phyloP scores from a whole-genome alignment of 495 filamentous ascomycete genomes.

The Penicillium silybi region DNA sequence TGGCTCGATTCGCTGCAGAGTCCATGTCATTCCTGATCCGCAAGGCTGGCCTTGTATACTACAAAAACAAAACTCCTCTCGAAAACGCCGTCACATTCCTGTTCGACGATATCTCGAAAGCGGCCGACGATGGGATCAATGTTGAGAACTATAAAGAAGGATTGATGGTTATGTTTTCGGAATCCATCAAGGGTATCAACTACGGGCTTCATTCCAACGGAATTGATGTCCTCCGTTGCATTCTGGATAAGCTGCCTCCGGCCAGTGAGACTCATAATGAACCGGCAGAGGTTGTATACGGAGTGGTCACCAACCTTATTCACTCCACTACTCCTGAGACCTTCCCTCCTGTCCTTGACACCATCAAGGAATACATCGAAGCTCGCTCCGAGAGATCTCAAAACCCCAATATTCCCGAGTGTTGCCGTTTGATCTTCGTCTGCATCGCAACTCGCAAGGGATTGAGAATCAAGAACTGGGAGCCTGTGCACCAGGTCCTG shows the following conservation, averaged over 20 bases:
- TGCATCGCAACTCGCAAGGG: constrained; percentile 74
- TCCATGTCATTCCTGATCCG: constrained; percentile 89
- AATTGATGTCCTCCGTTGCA: constrained; percentile 59
- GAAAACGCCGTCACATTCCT: constrained; percentile 63
- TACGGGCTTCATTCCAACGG: constrained; percentile 76
- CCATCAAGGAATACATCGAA: constrained; percentile 50
- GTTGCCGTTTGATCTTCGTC: constrained; percentile 61
- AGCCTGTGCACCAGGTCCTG: constrained; percentile 53
- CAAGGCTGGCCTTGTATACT: constrained; percentile 73
- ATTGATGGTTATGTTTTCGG: constrained; percentile 83
- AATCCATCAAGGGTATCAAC: constrained; percentile 81
- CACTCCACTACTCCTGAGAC: constrained; percentile 74
- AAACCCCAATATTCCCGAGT: constrained; percentile 45
- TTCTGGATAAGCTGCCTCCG: constrained; percentile 52
- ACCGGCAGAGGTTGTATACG: constrained; percentile 60
- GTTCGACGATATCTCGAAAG: constrained; percentile 59
- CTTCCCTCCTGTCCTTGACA: constrained; percentile 55
- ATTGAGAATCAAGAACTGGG: constrained; percentile 69
- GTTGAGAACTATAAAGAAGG: constrained; percentile 68
- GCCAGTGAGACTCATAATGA: constrained; percentile 44
- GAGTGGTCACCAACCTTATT: constrained; percentile 71
- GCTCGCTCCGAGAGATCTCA: constrained; percentile 25
- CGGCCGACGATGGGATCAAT: constrained; percentile 47
- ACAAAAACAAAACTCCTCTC: constrained; percentile 65
- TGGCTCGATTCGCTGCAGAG: constrained; percentile 88